Base-by-base conservation (phyloP, 2,329 filamentous ascomycete genomes). In the Acrodontium crateriforme region DNA sequence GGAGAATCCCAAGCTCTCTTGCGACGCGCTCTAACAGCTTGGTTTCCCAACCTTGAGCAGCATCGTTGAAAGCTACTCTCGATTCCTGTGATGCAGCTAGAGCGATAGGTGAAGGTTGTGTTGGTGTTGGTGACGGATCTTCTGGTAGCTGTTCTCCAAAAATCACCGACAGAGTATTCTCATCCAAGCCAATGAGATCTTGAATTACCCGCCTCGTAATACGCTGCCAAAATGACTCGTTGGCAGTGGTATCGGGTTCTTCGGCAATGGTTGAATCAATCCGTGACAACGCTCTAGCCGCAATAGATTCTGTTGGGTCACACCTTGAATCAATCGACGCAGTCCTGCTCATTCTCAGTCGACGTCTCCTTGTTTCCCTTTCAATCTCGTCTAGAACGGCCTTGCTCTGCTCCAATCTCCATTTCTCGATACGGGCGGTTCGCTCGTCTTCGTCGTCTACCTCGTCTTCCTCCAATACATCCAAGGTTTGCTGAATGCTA, bases 161-260 rank as follows among this genome's bases (percentile, higher is more conserved):
- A 6, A 98, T 74, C 27, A 94, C 74, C 0, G 80, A 80, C 6
- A 98, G 66, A 12, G 89, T 63, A 27, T 71, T 70, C 38, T 94
- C 83, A 44, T 95, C 85, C 30, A 98, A 79, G 6, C 87, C 87
- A 50, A 95, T 79, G 23, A 98, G 59, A 48, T 94, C 84, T 28
- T 75, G 72, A 42, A 98, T 83, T 16, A 95, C 78, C 44, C 76
- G 82, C 32, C 79, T 72, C 3, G 87, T 92, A 27, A 95, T 71
- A 8, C 78, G 71, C 35, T 75, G 74, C 72, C 83, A 82, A 40
- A 91, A 69, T 1, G 78, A 75, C 38, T 83, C 74, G 22, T 4
- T 62, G 56, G 24, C 49, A 8, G n/a, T 22, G 8, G 20, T 22
- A 10, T 22, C 10, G 10, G 4, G 20, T n/a, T 12, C 20, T n/a